Evolutionary conservation across 2,329 filamentous ascomycete genomes (phyloP).

Genomic region (Xylaria hypoxylon): DNA sequence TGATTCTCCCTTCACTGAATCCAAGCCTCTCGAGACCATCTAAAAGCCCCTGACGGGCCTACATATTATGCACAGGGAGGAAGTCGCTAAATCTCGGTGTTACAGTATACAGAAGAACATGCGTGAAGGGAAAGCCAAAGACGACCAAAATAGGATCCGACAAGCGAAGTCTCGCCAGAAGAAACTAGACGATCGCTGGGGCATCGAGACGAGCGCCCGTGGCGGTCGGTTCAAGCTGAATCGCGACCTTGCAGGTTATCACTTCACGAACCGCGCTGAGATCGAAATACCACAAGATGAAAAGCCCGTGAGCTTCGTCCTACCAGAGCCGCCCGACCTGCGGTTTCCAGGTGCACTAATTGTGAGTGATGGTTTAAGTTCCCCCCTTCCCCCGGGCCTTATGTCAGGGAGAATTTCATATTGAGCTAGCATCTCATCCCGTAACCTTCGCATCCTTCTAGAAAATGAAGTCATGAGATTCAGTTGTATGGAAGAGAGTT

Average conservation of each 20-base stretch:
- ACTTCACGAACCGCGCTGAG: conserved; percentile 69
- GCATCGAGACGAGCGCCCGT: conserved; percentile 76
- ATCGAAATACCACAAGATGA: conserved; percentile 77
- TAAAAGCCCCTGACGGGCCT: not conserved
- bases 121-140: conserved; percentile 78
- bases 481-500: not conserved
- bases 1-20: not conserved
- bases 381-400: not conserved
- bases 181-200: conserved; percentile 84
- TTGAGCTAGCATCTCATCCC: not conserved
- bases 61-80: not conserved
- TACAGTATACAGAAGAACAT: conserved; percentile 74
- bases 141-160: conserved; percentile 87
- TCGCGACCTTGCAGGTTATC: conserved; percentile 74
- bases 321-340: conserved; percentile 75
- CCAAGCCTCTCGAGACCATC: not conserved
- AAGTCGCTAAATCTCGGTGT: conserved; percentile 7
- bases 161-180: conserved; percentile 87
- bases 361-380: conserved; percentile 18
- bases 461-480: not conserved
- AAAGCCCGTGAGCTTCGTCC: conserved; percentile 65
- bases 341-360: conserved; percentile 80
- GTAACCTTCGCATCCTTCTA: not conserved
- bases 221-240: conserved; percentile 86
- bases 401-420: not conserved